phyloP scores from a whole-genome alignment of 805 yeast genomes.

The Candida peoriensis region DNA sequence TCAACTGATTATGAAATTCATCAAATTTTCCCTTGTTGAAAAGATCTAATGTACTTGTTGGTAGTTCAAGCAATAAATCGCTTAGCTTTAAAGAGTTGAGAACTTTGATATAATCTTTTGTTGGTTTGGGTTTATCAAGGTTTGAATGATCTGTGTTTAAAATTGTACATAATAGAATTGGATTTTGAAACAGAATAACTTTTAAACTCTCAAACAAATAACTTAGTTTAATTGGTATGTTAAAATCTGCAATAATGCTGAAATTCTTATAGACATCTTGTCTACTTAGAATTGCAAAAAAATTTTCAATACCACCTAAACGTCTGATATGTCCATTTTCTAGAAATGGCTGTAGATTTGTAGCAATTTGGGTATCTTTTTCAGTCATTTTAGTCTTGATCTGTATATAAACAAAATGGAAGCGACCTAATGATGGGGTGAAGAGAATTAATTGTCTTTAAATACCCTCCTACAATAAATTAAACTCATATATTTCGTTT shows the following conservation, averaged over 20 bases:
- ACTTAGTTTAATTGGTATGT: conserved; percentile 5
- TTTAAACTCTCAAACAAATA: conserved; percentile 9
- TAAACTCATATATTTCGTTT: too few relatives aligned
- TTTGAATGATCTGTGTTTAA: conserved; percentile 17
- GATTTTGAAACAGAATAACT: conserved; percentile 12
- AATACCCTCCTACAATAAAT: too few relatives aligned
- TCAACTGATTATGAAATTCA: conserved; percentile 9
- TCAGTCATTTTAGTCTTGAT: too few relatives aligned
- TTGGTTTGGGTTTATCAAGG: conserved; percentile 9
- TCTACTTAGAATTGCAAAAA: conserved; percentile 15
- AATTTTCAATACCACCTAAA: conserved; percentile 20
- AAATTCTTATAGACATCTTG: conserved; percentile 18
- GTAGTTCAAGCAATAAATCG: conserved; percentile 11
- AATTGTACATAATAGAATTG: conserved; percentile 13
- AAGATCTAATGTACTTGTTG: too few relatives aligned
- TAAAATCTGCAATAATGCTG: conserved; percentile 11
- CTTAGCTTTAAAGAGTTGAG: conserved; percentile 11
- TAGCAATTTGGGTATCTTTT: too few relatives aligned
- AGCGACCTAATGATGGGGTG: too few relatives aligned
- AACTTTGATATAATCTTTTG: conserved; percentile 17
- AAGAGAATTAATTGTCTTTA: too few relatives aligned
- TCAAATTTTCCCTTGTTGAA: too few relatives aligned
- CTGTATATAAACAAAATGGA: too few relatives aligned
- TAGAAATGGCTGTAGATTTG: not conserved
- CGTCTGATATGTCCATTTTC: conserved; percentile 19